Evolutionary conservation across 139 green algal species (phyloP).

Genomic region (Astrephomene gubernaculifera): DNA sequence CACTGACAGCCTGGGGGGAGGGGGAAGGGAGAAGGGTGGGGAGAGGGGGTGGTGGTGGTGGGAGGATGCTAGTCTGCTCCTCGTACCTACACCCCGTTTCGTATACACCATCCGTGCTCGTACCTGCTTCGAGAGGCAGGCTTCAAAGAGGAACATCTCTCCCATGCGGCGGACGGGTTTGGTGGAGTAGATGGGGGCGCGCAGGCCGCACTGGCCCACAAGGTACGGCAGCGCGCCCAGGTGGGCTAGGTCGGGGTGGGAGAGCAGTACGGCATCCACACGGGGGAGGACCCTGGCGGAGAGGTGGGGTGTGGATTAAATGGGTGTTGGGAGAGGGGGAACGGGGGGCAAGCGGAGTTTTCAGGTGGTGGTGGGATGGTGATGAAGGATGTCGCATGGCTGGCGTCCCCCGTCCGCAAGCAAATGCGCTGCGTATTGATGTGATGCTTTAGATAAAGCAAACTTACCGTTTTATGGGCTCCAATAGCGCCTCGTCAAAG

Average conservation of each 20-base stretch:
- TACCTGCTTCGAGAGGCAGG: conserved; percentile 67
- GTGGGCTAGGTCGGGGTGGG: conserved; percentile 83
- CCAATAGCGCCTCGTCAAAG: conserved; percentile 70
- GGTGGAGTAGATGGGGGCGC: conserved; percentile 83
- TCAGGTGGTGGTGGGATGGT: too few species aligned
- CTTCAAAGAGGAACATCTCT: conserved; percentile 89
- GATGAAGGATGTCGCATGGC: too few species aligned
- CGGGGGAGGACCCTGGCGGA: conserved; percentile 20
- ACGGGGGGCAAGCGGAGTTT: too few species aligned
- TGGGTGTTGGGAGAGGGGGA: not conserved
- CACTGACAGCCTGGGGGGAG: conserved; percentile 50
- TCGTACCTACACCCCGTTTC: too few species aligned
- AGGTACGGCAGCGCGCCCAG: conserved; percentile 90
- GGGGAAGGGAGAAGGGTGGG: too few species aligned
- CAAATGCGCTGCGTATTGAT: too few species aligned
- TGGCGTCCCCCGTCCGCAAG: too few species aligned
- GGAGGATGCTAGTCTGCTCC: too few species aligned
- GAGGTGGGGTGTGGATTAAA: not conserved
- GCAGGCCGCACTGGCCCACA: conserved; percentile 58
- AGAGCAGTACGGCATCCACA: conserved; percentile 86
- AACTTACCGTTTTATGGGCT: conserved; percentile 70
- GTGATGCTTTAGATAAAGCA: too few species aligned
- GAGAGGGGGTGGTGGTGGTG: too few species aligned
- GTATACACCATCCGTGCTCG: too few species aligned
- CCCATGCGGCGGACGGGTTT: conserved; percentile 87